These are phyloP conservation scores for Cryptomeria japonica DNA, from an alignment of 75 land plant species.

Conservation along the genomic window DNA sequence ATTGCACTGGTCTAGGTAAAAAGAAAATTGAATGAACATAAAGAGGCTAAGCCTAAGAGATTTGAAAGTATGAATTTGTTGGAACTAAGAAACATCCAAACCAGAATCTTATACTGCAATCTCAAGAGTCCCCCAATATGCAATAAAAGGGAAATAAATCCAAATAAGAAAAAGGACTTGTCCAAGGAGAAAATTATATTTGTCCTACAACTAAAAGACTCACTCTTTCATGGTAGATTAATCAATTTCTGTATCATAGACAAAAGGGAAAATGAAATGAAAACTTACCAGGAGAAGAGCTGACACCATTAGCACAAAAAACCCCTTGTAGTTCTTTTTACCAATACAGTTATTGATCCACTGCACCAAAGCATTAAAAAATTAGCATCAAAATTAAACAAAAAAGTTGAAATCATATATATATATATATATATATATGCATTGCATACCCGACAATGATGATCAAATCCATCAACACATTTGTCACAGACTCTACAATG, in stretches of 20 bases:
- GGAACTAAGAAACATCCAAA: not conserved
- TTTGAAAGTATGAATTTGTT: not conserved
- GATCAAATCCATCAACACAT: slow-evolving; percentile 96
- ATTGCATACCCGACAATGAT: slow-evolving; percentile 93
- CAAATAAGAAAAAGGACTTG: not conserved
- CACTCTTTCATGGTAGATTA: not conserved
- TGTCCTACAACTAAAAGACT: not conserved
- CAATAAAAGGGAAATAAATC: not conserved
- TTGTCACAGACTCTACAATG: slow-evolving; percentile 99
- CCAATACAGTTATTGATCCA: slow-evolving; percentile 99
- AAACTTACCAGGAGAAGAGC: slow-evolving; percentile 78
- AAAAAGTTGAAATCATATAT: not conserved
- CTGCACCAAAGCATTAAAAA: slow-evolving; percentile 36
- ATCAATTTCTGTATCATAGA: not conserved
- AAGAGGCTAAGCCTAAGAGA: not conserved
- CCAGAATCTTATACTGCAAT: not conserved
- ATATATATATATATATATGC: not conserved
- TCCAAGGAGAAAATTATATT: not conserved
- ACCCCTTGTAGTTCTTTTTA: slow-evolving; percentile 77
- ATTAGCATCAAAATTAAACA: slow-evolving; percentile 13
- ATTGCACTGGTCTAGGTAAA: not conserved
- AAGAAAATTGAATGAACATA: not conserved
- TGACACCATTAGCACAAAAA: slow-evolving; percentile 80
- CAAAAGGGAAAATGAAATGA: not conserved
- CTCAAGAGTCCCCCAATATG: not conserved